phyloP scores from a whole-genome alignment of 441 rosid species.

The Eutrema salsugineum region DNA sequence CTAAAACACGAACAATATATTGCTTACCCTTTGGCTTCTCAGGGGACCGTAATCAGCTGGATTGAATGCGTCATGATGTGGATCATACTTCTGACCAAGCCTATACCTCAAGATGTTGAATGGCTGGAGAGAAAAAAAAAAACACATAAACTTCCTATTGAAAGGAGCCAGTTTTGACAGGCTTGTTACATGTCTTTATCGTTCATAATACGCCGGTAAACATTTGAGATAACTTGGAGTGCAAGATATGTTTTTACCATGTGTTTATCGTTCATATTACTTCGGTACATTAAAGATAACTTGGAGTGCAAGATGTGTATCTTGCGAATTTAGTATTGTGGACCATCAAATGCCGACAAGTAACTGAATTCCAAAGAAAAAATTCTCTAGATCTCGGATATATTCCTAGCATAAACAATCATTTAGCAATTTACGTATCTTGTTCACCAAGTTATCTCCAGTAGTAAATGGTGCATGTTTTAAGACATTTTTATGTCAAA shows the following conservation, averaged over 20 bases:
- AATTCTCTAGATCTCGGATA: no score
- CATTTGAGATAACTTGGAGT: no score
- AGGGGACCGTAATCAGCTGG: slow-evolving; percentile 58
- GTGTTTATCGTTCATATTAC: neutral
- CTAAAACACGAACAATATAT: neutral
- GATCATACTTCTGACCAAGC: slow-evolving; percentile 66
- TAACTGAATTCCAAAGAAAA: no score
- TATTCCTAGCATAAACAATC: no score
- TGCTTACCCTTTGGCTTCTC: slow-evolving; percentile 64
- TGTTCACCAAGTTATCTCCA: no score
- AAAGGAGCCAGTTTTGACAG: neutral
- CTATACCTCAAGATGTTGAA: slow-evolving; percentile 68
- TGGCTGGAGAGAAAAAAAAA: slow-evolving; percentile 44
- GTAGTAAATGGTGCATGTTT: neutral
- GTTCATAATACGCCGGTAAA: neutral
- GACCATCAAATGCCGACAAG: no score
- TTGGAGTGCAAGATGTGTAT: no score
- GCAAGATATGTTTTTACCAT: no score
- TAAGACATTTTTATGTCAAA: neutral
- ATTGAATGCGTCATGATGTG: slow-evolving; percentile 59
- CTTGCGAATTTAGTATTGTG: no score
- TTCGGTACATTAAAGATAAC: no score
- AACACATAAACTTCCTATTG: neutral
- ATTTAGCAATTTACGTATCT: no score
- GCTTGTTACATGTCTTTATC: neutral